Conservation (phyloP, 2,329 filamentous ascomycete genomes). For the Exutisphaerella laricina region DNA sequence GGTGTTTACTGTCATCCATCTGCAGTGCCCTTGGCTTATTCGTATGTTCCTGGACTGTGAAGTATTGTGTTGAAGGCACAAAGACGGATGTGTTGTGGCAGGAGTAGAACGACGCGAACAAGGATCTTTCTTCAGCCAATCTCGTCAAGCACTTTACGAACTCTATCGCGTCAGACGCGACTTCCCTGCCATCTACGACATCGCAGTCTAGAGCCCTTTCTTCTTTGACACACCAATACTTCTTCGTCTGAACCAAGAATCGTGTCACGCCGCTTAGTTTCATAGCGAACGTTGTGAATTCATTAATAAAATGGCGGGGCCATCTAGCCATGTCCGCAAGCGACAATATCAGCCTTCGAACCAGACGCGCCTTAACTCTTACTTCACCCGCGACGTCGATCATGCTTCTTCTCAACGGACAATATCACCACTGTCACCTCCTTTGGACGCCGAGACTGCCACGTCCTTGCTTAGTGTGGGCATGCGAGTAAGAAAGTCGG, state of each 20-base stretch:
- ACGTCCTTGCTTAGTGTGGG: slow-evolving; percentile 83
- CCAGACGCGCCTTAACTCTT: slow-evolving; percentile 37
- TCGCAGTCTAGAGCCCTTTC: too few relatives aligned
- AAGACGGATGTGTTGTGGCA: background rate
- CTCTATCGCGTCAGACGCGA: background rate
- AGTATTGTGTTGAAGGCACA: background rate
- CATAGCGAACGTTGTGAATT: too few relatives aligned
- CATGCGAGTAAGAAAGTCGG: slow-evolving; percentile 89
- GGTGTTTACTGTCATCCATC: too few relatives aligned
- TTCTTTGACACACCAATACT: too few relatives aligned
- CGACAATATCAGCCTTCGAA: slow-evolving; percentile 40
- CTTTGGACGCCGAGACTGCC: slow-evolving; percentile 62
- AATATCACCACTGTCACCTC: slow-evolving; percentile 37
- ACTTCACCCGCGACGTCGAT: slow-evolving; percentile 33
- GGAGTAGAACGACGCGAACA: background rate
- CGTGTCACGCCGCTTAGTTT: too few relatives aligned
- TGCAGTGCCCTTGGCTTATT: too few relatives aligned
- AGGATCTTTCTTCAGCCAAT: background rate
- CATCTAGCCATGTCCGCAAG: slow-evolving; percentile 34
- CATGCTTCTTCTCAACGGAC: slow-evolving; percentile 1
- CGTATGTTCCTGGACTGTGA: too few relatives aligned
- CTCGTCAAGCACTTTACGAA: background rate
- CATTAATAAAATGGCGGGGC: slow-evolving; percentile 7
- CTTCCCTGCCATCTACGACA: slow-evolving; percentile 4
- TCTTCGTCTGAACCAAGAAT: too few relatives aligned